These are phyloP conservation scores for Nothomitra cinnamomea DNA, from an alignment of 2,329 filamentous ascomycete species.

Conservation along the genomic window DNA sequence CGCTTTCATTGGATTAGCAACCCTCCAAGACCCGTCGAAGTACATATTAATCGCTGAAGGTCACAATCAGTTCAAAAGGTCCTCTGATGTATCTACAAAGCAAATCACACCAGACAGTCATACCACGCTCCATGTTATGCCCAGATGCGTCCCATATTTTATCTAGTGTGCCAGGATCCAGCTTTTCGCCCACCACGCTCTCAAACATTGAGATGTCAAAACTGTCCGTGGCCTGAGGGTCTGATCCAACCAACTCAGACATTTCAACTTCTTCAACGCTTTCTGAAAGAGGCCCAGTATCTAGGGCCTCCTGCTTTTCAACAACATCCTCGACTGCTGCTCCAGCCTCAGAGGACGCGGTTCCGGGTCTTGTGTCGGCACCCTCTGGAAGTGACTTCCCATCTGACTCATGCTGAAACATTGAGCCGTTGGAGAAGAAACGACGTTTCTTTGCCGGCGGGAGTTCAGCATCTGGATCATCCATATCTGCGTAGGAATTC, in stretches of 20 bases:
- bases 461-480: slow-evolving; percentile 28
- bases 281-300: neutral
- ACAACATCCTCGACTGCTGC: neutral
- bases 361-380: slow-evolving; percentile 16
- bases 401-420: slow-evolving; percentile 14
- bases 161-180: slow-evolving; percentile 27
- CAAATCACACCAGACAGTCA: slow-evolving; percentile 6
- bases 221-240: slow-evolving; percentile 12
- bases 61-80: slow-evolving; percentile 5
- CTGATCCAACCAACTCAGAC: neutral
- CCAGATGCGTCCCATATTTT: slow-evolving; percentile 32
- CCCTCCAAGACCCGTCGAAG: slow-evolving; percentile 45
- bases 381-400: slow-evolving; percentile 17
- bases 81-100: too few species aligned
- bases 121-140: slow-evolving; percentile 35
- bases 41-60: slow-evolving; percentile 42
- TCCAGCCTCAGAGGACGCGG: slow-evolving; percentile 9
- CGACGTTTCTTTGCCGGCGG: slow-evolving; percentile 43
- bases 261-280: neutral
- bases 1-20: slow-evolving; percentile 8
- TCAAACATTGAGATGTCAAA: slow-evolving; percentile 40
- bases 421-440: slow-evolving; percentile 36
- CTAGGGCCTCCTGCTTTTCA: slow-evolving; percentile 6
- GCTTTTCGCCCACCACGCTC: slow-evolving; percentile 37
- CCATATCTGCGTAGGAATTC: slow-evolving; percentile 15